Base-by-base conservation (phyloP, 768 basidiomycete genomes). In the Ramaria rubella region DNA sequence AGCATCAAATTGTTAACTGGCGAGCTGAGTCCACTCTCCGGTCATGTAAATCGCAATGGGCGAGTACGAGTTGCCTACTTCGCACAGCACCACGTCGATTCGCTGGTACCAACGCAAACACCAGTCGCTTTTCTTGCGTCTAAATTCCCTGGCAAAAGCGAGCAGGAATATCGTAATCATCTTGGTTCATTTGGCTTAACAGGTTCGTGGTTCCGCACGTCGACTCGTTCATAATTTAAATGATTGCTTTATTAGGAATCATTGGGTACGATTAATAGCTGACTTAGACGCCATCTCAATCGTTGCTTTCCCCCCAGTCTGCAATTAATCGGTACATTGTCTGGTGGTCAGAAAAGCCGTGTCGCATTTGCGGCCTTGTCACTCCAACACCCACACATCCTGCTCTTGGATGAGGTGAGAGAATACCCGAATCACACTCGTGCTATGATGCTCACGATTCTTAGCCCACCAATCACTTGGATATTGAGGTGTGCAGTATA, bases 21-120 rank as follows among this genome's bases (percentile, higher is more conserved):
- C 11, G 90, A 94, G 57, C 68, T 95, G 9, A 79, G 80, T 57
- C 86, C 93, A 1, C 59, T 83, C 43, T 67, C 74, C 1, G 96
- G 96, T 2, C 85, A 94, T 55, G 83, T 94, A 49, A 92, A 80
- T 50, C 84, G 90, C 51, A 98, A 98, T 69, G 94, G 94, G 34
- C 85, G 96, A 52, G 75, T 97, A 52, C 81, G 95, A 60, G 81
- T 94, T 58, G 90, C 86, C 4, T 90, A 94, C 74, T 94, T 93
- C 69, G 87, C 90, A n/a, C 90, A 92, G 63, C 91, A 96, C 68
- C 96, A 98, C 68, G 89, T 99, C 49, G 96, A 99, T 68, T 85
- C 87, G 21, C 80, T 99, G 55, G 79, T 82, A 40, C 84, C 92
- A 1, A 77, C 77, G 3, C 80, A 96, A 82, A 86, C 84, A n/a